phyloP scores from a whole-genome alignment of 2,329 filamentous ascomycete genomes.

The Penicillium sp. region DNA sequence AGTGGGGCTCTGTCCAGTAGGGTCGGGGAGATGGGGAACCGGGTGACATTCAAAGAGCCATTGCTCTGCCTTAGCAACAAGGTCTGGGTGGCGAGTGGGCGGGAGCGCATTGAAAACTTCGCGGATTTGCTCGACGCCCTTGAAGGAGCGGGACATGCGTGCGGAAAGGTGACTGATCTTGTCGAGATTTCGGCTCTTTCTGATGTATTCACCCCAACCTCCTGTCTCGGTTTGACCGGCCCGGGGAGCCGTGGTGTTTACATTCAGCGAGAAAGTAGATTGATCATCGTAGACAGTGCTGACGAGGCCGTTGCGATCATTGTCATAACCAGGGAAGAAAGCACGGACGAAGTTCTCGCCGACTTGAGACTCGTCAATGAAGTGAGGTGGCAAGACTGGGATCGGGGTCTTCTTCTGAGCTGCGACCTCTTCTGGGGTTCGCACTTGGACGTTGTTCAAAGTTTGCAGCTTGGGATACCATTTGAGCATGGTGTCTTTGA shows the following conservation, averaged over 20 bases:
- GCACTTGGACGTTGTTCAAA: constrained; percentile 72
- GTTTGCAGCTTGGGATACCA: constrained; percentile 82
- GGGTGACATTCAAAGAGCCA: constrained; percentile 83
- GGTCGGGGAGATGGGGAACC: constrained; percentile 69
- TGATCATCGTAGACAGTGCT: constrained; percentile 71
- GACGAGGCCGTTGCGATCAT: constrained; percentile 63
- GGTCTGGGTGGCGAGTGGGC: constrained; percentile 70
- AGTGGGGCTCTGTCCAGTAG: constrained; percentile 58
- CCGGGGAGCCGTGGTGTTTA: constrained; percentile 64
- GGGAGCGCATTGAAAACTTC: constrained; percentile 71
- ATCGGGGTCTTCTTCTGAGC: constrained; percentile 59
- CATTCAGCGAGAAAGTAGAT: constrained; percentile 72
- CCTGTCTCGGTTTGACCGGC: constrained; percentile 49
- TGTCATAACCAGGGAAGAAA: constrained; percentile 74
- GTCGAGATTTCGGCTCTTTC: constrained; percentile 73
- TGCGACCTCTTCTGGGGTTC: constrained; percentile 69
- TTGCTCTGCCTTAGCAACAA: constrained; percentile 65
- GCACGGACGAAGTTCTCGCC: constrained; percentile 73
- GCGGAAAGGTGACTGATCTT: constrained; percentile 63
- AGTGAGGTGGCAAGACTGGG: constrained; percentile 64
- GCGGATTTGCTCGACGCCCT: constrained; percentile 64
- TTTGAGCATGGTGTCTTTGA: constrained; percentile 66
- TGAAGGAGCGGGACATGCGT: constrained; percentile 65
- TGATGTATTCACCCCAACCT: constrained; percentile 71
- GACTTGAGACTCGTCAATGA: constrained; percentile 71